Percentiles rank a stretch among this genome's conserved stretches.
These are phyloP conservation scores for Baorangia bicolor DNA, from an alignment of 768 basidiomycete genomes.

Conservation along the genomic window DNA sequence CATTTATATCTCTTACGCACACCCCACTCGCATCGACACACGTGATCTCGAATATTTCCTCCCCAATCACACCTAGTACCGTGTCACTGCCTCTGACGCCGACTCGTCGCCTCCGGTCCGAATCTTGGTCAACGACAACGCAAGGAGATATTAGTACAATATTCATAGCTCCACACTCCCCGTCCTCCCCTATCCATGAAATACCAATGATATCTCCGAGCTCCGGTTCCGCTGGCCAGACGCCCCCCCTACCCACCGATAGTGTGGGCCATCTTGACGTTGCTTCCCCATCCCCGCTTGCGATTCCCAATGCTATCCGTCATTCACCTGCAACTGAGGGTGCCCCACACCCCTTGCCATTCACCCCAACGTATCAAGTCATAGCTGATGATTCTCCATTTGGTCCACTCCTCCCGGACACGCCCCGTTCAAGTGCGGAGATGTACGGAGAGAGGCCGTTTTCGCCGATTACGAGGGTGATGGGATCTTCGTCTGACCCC, in stretches of 20 bases:
- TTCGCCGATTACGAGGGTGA: conserved; percentile 25
- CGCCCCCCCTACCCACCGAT: not conserved
- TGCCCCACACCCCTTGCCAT: conserved; percentile 8
- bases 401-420: conserved; percentile 31
- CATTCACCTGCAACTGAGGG: not conserved
- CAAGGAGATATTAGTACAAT: not conserved
- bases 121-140: conserved; percentile 18
- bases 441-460: conserved; percentile 30
- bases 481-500: conserved; percentile 16
- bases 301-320: conserved; percentile 2
- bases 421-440: conserved; percentile 27
- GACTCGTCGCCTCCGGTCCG: conserved; percentile 14
- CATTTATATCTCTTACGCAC: conserved; percentile 45
- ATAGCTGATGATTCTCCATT: conserved; percentile 30
- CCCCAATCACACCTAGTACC: conserved; percentile 19
- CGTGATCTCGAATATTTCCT: conserved; percentile 42
- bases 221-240: not conserved
- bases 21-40: conserved; percentile 50
- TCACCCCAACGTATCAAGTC: conserved; percentile 17
- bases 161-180: not conserved
- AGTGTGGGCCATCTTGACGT: not conserved
- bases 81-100: conserved; percentile 18
- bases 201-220: conserved; percentile 1
- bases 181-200: not conserved
- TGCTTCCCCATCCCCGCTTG: conserved; percentile 8